phyloP scores from a whole-genome alignment of 495 filamentous ascomycete genomes.

The Trichodelitschia bisporula region DNA sequence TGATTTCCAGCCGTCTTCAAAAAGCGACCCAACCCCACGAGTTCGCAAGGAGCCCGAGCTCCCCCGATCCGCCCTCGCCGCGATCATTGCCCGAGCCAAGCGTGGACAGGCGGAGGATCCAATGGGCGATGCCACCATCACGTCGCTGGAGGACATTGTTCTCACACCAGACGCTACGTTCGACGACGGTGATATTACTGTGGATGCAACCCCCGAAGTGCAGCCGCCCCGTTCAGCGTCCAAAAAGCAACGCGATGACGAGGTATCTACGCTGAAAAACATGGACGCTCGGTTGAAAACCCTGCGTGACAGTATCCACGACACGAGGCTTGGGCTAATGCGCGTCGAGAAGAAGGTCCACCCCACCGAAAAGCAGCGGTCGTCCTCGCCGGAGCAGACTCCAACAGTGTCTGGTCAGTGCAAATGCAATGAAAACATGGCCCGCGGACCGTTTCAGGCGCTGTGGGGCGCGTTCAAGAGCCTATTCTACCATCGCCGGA shows the following conservation, averaged over 20 bases:
- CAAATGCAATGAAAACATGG: background rate
- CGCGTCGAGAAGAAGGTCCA: conserved; percentile 14
- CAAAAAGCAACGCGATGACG: conserved; percentile 13
- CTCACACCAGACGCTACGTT: conserved; percentile 5
- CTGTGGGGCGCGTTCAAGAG: background rate
- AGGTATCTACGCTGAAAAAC: conserved; percentile 11
- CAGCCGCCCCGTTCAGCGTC: conserved; percentile 3
- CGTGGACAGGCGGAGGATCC: conserved; percentile 11
- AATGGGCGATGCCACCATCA: conserved; percentile 33
- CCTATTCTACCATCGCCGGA: background rate
- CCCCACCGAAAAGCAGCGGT: too few relatives aligned
- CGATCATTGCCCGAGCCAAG: conserved; percentile 23
- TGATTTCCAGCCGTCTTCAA: conserved; percentile 1
- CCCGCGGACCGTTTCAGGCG: background rate
- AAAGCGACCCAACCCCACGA: background rate
- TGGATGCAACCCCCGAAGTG: background rate
- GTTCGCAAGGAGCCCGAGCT: conserved; percentile 1
- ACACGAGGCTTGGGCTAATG: conserved; percentile 14
- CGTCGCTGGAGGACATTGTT: conserved; percentile 33
- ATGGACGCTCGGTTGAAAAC: conserved; percentile 15
- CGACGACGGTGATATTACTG: conserved; percentile 13
- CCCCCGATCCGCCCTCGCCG: conserved; percentile 16
- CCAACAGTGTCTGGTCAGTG: too few relatives aligned
- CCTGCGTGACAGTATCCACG: conserved; percentile 15
- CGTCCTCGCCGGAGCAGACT: too few relatives aligned